Conservation (phyloP, 345 rosid genomes). For the Geranium rotundifolium region DNA sequence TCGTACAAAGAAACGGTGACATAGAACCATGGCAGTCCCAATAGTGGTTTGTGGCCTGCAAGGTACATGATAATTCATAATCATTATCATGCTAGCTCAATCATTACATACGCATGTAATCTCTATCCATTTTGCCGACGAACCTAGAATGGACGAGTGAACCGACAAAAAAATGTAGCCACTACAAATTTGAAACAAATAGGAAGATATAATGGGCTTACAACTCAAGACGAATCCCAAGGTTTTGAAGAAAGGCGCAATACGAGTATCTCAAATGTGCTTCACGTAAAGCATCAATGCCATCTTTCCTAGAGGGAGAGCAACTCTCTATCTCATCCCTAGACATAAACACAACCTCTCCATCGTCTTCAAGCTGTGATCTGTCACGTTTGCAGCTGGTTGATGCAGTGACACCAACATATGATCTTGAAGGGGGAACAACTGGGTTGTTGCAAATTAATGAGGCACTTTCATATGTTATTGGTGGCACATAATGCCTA, state of each 20-base stretch:
- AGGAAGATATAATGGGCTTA: conserved; percentile 22
- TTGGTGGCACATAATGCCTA: conserved; percentile 15
- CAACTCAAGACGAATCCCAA: conserved; percentile 60
- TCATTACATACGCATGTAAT: neutral
- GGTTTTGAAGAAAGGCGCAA: conserved; percentile 59
- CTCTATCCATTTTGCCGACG: neutral
- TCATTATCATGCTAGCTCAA: neutral
- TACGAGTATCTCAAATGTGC: conserved; percentile 68
- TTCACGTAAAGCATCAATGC: conserved; percentile 57
- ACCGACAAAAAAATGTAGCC: neutral
- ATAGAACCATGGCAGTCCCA: conserved; percentile 73
- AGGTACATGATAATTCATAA: conserved; percentile 1
- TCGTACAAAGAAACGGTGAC: conserved; percentile 70
- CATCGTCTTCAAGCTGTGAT: conserved; percentile 53
- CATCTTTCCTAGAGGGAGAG: conserved; percentile 81
- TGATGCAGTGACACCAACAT: conserved; percentile 33
- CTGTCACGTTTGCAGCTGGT: conserved; percentile 43
- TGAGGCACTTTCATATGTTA: conserved; percentile 13
- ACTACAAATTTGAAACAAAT: neutral
- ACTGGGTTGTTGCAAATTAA: conserved; percentile 16
- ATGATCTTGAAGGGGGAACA: conserved; percentile 24
- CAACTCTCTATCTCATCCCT: conserved; percentile 60
- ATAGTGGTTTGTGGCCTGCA: conserved; percentile 69
- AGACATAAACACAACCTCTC: conserved; percentile 49
- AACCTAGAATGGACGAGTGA: neutral